phyloP scores from a whole-genome alignment of 768 basidiomycete species.

The Kwoniella heveanensis region DNA sequence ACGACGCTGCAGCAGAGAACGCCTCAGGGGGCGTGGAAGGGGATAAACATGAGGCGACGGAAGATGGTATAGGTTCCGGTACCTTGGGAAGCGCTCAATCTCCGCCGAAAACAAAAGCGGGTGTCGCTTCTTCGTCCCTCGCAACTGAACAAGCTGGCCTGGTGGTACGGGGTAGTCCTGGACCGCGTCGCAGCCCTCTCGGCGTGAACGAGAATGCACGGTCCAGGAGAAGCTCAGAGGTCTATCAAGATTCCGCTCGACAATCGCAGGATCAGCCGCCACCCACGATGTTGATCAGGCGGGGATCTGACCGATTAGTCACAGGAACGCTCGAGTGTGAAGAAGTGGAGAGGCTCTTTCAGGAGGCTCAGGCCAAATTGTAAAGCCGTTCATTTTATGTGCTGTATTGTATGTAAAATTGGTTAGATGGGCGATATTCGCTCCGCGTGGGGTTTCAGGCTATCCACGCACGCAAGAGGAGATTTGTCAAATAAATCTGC shows the following conservation, averaged over 20 bases:
- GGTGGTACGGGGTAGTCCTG: no score
- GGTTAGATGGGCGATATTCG: no score
- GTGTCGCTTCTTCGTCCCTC: no score
- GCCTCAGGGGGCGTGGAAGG: background rate
- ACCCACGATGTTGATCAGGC: background rate
- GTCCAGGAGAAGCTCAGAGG: background rate
- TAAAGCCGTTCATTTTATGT: background rate
- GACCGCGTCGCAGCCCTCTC: no score
- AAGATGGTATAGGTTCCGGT: background rate
- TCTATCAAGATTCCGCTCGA: background rate
- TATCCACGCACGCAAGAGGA: no score
- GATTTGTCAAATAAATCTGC: background rate
- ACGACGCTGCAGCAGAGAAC: background rate
- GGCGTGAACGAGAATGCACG: background rate
- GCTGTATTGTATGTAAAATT: background rate
- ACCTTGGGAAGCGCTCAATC: background rate
- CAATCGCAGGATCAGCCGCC: background rate
- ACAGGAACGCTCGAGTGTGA: background rate
- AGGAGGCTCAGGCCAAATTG: conserved; percentile 5
- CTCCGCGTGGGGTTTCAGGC: no score
- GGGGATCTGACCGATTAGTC: background rate
- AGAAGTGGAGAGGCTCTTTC: conserved; percentile 4
- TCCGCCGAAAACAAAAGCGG: no score
- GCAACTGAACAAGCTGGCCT: no score
- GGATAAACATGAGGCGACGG: background rate